A percentile compares a stretch with the other conserved stretches of the same genome.
These are phyloP conservation scores for Fibroporia radiculosa DNA, from an alignment of 768 basidiomycete genomes.

Conservation along the genomic window DNA sequence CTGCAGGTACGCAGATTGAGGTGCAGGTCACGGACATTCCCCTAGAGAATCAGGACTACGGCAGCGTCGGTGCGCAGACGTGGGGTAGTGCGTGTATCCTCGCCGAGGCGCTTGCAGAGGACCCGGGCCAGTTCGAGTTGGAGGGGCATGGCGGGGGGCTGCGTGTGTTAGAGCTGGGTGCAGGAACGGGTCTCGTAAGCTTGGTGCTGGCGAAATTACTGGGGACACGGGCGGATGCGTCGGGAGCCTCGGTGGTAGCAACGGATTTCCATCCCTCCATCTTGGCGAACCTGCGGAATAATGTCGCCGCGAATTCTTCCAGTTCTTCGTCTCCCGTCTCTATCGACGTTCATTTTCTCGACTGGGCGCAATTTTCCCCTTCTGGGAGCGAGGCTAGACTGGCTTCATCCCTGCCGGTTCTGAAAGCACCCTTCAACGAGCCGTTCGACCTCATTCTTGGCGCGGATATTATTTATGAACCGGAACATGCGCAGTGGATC, in stretches of 20 bases:
- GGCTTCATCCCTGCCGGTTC: neutral
- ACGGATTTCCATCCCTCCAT: conserved; percentile 45
- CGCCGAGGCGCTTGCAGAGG: conserved; percentile 60
- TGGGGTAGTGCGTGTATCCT: conserved; percentile 85
- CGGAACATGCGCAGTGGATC: conserved; percentile 40
- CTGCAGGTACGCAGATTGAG: conserved; percentile 14
- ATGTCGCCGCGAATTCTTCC: conserved; percentile 30
- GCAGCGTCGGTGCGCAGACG: conserved; percentile 77
- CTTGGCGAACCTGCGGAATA: conserved; percentile 38
- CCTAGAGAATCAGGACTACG: conserved; percentile 60
- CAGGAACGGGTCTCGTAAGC: conserved; percentile 49
- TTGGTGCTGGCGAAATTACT: conserved; percentile 31
- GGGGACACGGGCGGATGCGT: neutral
- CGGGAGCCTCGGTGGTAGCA: conserved; percentile 25
- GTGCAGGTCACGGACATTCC: conserved; percentile 60
- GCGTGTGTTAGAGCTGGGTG: conserved; percentile 46
- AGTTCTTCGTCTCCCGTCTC: conserved; percentile 1
- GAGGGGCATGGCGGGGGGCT: conserved; percentile 11
- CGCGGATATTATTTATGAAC: conserved; percentile 49
- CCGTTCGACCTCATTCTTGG: conserved; percentile 45
- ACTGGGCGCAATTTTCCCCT: conserved; percentile 31
- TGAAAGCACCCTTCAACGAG: conserved; percentile 15
- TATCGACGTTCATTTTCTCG: conserved; percentile 25
- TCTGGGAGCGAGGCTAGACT: too few relatives aligned
- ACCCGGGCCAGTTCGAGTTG: conserved; percentile 46